Percentiles rank a stretch among this genome's conserved stretches.
These are phyloP conservation scores for Nemania sp. DNA, from an alignment of 2,329 filamentous ascomycete species.

Conservation along the genomic window DNA sequence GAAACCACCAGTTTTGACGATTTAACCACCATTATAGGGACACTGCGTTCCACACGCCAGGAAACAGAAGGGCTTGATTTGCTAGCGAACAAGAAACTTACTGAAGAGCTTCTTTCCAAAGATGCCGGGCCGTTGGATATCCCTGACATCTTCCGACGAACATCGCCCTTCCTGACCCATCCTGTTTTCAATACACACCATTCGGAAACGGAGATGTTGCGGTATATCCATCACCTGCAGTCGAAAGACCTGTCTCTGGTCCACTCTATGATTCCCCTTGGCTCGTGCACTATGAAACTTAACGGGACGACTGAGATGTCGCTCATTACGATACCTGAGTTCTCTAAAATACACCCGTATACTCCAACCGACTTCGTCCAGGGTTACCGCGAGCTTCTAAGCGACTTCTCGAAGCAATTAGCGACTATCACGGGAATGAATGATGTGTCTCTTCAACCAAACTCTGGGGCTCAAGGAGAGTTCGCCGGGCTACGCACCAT, in stretches of 20 bases:
- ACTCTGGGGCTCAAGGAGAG: slow-evolving; percentile 94
- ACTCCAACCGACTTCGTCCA: slow-evolving; percentile 64
- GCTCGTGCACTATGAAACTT: slow-evolving; percentile 98
- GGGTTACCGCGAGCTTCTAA: slow-evolving; percentile 73
- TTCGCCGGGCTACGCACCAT: slow-evolving; percentile 90
- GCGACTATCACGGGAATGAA: slow-evolving; percentile 87
- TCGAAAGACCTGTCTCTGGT: slow-evolving; percentile 93
- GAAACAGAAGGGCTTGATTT: not conserved
- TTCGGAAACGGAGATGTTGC: slow-evolving; percentile 90
- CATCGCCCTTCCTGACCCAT: slow-evolving; percentile 79
- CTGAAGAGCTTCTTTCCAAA: slow-evolving; percentile 44
- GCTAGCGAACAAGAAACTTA: not conserved
- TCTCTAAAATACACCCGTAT: slow-evolving; percentile 82
- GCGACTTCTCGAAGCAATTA: slow-evolving; percentile 75
- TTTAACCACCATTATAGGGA: slow-evolving; percentile 42
- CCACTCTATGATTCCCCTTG: slow-evolving; percentile 96
- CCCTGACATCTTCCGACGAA: slow-evolving; percentile 67
- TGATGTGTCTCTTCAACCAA: slow-evolving; percentile 87
- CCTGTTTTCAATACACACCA: slow-evolving; percentile 94
- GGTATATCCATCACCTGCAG: slow-evolving; percentile 91
- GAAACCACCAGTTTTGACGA: slow-evolving; percentile 67
- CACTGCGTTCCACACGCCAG: slow-evolving; percentile 19
- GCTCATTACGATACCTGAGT: slow-evolving; percentile 76
- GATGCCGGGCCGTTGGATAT: slow-evolving; percentile 49
- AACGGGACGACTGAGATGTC: slow-evolving; percentile 95